phyloP scores from a whole-genome alignment of 2,329 filamentous ascomycete genomes.

The Proliferodiscus dingleyae region DNA sequence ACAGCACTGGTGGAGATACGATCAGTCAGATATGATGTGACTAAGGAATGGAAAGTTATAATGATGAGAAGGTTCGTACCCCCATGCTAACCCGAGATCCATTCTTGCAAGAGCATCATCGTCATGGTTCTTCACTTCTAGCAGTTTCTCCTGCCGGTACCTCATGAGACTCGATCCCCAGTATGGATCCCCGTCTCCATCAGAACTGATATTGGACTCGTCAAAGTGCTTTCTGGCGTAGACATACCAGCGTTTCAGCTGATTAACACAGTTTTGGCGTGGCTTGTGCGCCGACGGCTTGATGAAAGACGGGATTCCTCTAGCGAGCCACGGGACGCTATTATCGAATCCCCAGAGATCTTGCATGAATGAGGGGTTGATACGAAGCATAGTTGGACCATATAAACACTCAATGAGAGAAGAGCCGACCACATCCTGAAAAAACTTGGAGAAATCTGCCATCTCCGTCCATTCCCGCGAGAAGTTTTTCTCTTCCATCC shows the following conservation, averaged over 20 bases:
- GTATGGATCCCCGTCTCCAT: neutral
- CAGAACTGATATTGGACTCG: neutral
- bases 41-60: neutral
- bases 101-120: neutral
- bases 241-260: constrained; percentile 19
- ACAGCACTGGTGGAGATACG: neutral
- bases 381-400: neutral
- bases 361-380: constrained; percentile 2
- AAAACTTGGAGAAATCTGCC: neutral
- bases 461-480: neutral
- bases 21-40: neutral
- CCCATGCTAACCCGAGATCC: constrained; percentile 3
- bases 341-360: neutral
- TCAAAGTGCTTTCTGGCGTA: constrained; percentile 6
- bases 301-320: constrained; percentile 18
- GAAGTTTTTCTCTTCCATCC: neutral
- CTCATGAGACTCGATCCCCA: neutral
- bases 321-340: constrained; percentile 8
- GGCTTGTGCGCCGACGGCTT: constrained; percentile 14
- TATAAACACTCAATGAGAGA: neutral
- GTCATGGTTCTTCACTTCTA: neutral
- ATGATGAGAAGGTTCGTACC: neutral
- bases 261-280: constrained; percentile 16
- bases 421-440: neutral
- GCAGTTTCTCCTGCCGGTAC: neutral